These are phyloP conservation scores for Kodamaea fungicola DNA, from an alignment of 1,139 yeast species.

Conservation along the genomic window DNA sequence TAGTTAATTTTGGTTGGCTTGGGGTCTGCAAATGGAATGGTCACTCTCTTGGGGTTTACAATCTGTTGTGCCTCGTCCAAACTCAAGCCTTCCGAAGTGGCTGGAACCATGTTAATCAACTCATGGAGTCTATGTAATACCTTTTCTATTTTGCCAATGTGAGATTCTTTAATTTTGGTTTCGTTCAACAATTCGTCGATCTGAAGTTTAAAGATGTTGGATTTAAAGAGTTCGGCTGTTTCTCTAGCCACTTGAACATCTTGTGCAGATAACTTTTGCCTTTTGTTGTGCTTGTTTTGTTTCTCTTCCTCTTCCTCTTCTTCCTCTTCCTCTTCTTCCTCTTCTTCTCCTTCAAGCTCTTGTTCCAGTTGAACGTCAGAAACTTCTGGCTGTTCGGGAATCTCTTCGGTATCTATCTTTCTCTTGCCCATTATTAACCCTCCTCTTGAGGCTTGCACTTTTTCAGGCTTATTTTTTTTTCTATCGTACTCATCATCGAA, in stretches of 20 bases:
- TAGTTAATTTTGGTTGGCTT: slow-evolving; percentile 70
- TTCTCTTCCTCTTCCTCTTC: slow-evolving; percentile 4
- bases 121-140: slow-evolving; percentile 76
- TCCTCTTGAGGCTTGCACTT: not conserved
- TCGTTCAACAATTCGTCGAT: slow-evolving; percentile 87
- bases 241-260: slow-evolving; percentile 90
- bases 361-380: slow-evolving; percentile 10
- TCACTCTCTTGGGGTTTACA: slow-evolving; percentile 48
- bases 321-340: slow-evolving; percentile 10
- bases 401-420: slow-evolving; percentile 17
- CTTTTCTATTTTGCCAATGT: slow-evolving; percentile 66
- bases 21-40: slow-evolving; percentile 88
- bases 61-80: slow-evolving; percentile 50
- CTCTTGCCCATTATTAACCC: slow-evolving; percentile 28
- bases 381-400: not conserved
- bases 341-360: slow-evolving; percentile 13
- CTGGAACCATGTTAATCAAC: slow-evolving; percentile 60
- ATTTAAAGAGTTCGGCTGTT: slow-evolving; percentile 89
- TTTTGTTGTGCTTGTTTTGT: slow-evolving; percentile 23
- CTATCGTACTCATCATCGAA: not conserved
- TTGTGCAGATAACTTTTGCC: slow-evolving; percentile 59
- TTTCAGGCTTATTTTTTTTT: slow-evolving; percentile 1
- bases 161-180: slow-evolving; percentile 67
- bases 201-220: slow-evolving; percentile 90
- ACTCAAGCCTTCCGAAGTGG: slow-evolving; percentile 41